A percentile compares a stretch with the other conserved stretches of the same genome.
These are phyloP conservation scores for Talaromyces ruber DNA, from an alignment of 495 filamentous ascomycete genomes.

Conservation along the genomic window DNA sequence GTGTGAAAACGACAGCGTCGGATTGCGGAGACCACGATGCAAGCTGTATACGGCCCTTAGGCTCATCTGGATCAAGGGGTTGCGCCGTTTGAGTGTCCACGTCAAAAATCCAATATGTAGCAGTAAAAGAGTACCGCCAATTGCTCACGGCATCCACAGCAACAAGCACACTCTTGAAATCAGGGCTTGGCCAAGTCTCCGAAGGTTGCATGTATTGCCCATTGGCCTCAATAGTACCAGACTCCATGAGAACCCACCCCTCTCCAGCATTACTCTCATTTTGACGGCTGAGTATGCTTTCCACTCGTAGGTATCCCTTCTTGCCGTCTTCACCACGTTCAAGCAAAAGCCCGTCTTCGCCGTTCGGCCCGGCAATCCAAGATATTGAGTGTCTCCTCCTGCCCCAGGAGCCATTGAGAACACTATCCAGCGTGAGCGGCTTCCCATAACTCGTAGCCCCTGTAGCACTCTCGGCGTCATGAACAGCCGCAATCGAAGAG, in stretches of 20 bases:
- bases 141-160: constrained; percentile 60
- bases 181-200: constrained; percentile 65
- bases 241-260: constrained; percentile 66
- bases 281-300: constrained; percentile 64
- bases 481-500: constrained; percentile 15
- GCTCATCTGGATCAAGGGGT: constrained; percentile 63
- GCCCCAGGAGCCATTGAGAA: constrained; percentile 64
- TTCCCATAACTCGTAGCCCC: constrained; percentile 59
- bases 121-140: constrained; percentile 84
- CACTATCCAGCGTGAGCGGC: constrained; percentile 72
- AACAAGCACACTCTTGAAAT: constrained; percentile 78
- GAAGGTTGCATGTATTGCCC: constrained; percentile 40
- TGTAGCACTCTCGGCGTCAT: constrained; percentile 59
- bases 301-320: constrained; percentile 73
- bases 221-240: constrained; percentile 48
- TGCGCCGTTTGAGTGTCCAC: constrained; percentile 72
- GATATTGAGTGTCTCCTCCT: constrained; percentile 61
- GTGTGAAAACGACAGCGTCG: constrained; percentile 75
- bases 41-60: constrained; percentile 65
- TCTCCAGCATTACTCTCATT: constrained; percentile 32
- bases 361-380: constrained; percentile 80
- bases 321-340: constrained; percentile 47
- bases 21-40: constrained; percentile 86
- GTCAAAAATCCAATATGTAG: constrained; percentile 88
- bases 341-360: constrained; percentile 79